Percentiles rank a stretch among this genome's conserved stretches.
These are phyloP conservation scores for Styphnolobium japonicum DNA, from an alignment of 306 rosid genomes.

Conservation along the genomic window DNA sequence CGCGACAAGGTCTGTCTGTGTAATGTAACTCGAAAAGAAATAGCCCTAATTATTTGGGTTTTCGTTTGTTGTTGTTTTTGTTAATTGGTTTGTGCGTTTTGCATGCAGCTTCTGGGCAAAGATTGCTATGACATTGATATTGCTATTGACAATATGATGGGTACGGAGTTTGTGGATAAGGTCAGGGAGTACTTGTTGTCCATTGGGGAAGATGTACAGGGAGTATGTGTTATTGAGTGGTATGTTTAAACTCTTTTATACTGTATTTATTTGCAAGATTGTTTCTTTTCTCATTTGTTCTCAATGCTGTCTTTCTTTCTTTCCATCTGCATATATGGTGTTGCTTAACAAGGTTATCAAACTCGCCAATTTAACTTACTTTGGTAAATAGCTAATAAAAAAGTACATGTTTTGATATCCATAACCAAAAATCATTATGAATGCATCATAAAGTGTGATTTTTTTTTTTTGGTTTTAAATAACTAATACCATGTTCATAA, in stretches of 20 bases:
- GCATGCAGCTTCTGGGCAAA: slow-evolving; percentile 86
- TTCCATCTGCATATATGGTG: not conserved
- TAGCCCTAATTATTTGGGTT: not conserved
- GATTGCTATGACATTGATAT: slow-evolving; percentile 91
- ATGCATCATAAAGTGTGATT: too few relatives aligned
- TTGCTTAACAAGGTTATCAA: not conserved
- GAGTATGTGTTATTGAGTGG: slow-evolving; percentile 84
- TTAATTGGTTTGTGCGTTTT: not conserved
- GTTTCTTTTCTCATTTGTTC: not conserved
- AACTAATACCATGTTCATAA: too few relatives aligned
- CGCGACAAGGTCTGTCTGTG: slow-evolving; percentile 95
- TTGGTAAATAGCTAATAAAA: not conserved
- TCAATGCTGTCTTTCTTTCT: not conserved
- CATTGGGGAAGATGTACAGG: slow-evolving; percentile 80
- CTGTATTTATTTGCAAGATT: not conserved
- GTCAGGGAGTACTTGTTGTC: slow-evolving; percentile 68
- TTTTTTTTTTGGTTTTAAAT: too few relatives aligned
- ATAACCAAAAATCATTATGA: not conserved
- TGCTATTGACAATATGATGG: slow-evolving; percentile 87
- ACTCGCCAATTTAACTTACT: not conserved
- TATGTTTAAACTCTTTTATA: slow-evolving; percentile 12
- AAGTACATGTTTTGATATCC: not conserved
- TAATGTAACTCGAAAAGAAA: too few relatives aligned
- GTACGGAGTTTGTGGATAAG: slow-evolving; percentile 78
- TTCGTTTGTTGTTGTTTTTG: not conserved